Evolutionary conservation across 2,329 filamentous ascomycete genomes (phyloP).

Genomic region (Exserohilum turcica): DNA sequence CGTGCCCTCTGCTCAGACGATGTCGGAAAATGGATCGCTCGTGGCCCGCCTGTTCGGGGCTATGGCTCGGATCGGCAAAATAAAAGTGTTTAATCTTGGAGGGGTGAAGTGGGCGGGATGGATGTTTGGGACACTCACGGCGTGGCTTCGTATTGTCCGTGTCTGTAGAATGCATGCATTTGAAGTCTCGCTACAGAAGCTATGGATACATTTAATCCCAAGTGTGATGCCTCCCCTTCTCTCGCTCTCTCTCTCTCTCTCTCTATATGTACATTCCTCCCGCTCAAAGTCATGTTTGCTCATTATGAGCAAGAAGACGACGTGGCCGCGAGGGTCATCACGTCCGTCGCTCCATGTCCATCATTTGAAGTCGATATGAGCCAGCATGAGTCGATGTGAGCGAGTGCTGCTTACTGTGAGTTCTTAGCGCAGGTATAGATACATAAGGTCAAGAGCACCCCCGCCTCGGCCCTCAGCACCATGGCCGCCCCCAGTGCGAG

Average conservation of each 20-base stretch:
- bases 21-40: constrained; percentile 37
- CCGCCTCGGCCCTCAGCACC: background rate
- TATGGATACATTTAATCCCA: background rate
- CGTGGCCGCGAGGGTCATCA: too few species aligned
- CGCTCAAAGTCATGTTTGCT: constrained; percentile 1
- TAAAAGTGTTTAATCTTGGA: constrained; percentile 30
- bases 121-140: constrained; percentile 15
- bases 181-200: constrained; percentile 3
- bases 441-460: background rate
- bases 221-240: background rate
- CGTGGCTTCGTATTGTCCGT: constrained; percentile 1
- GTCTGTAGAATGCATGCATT: constrained; percentile 12
- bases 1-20: constrained; percentile 34
- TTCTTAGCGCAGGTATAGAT: background rate
- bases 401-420: background rate
- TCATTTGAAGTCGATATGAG: constrained; percentile 11
- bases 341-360: background rate
- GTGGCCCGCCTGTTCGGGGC: constrained; percentile 24
- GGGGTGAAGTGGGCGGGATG: background rate
- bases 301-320: constrained; percentile 2
- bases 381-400: background rate
- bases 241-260: too few species aligned
- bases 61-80: constrained; percentile 41
- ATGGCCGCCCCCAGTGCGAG: background rate
- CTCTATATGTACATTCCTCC: too few species aligned